Evolutionary conservation across 2,329 filamentous ascomycete species (phyloP).

Genomic region (Aulographum hederae): DNA sequence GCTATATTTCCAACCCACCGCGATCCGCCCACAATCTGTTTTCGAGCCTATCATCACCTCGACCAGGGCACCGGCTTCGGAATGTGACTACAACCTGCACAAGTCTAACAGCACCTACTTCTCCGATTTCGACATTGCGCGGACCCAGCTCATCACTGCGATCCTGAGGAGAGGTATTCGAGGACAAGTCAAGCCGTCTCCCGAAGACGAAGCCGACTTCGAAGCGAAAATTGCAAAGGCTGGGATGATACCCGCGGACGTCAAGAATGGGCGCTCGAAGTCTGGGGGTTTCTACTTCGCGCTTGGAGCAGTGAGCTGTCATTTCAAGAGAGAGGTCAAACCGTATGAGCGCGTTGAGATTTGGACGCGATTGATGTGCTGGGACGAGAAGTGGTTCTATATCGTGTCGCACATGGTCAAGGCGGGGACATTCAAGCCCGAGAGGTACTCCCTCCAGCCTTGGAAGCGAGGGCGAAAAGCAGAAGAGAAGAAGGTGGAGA

Average conservation of each 20-base stretch:
- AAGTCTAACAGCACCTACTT: slow-evolving; percentile 80
- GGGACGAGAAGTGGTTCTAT: slow-evolving; percentile 34
- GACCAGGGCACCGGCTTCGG: slow-evolving; percentile 49
- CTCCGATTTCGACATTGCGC: slow-evolving; percentile 64
- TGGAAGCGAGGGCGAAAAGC: slow-evolving; percentile 18
- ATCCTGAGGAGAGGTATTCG: slow-evolving; percentile 26
- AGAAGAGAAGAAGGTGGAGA: slow-evolving; percentile 6
- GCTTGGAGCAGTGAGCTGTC: slow-evolving; percentile 26
- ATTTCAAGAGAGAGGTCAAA: slow-evolving; percentile 28
- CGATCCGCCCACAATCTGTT: slow-evolving; percentile 39
- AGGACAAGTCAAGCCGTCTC: slow-evolving; percentile 6
- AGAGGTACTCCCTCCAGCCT: slow-evolving; percentile 25
- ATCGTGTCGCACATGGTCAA: slow-evolving; percentile 28
- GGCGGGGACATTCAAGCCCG: slow-evolving; percentile 21
- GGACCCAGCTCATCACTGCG: slow-evolving; percentile 57
- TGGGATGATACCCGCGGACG: neutral
- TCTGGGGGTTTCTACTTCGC: slow-evolving; percentile 19
- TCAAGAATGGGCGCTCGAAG: neutral
- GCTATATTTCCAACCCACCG: slow-evolving; percentile 23
- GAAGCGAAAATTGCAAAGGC: neutral
- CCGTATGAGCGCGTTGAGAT: slow-evolving; percentile 27
- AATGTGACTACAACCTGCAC: slow-evolving; percentile 77
- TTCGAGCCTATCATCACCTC: slow-evolving; percentile 54
- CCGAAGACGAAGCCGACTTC: neutral
- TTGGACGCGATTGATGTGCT: slow-evolving; percentile 27